phyloP scores from a whole-genome alignment of 495 filamentous ascomycete species.

The Delitschia confertaspora region DNA sequence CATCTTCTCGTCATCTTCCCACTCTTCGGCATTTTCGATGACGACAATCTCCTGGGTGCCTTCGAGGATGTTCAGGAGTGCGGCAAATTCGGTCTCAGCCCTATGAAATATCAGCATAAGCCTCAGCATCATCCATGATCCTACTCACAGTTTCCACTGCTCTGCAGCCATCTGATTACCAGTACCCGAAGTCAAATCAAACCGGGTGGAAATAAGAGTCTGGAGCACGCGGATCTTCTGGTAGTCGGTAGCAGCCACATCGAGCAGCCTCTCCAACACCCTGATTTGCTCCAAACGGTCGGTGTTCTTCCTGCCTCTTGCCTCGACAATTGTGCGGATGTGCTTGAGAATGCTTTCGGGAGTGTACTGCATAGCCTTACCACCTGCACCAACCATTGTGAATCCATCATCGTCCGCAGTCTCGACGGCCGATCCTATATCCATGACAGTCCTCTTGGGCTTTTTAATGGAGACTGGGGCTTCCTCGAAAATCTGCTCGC shows the following conservation, averaged over 20 bases:
- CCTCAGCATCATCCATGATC: background rate
- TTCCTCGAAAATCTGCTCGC: slow-evolving; percentile 67
- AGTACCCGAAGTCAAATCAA: slow-evolving; percentile 78
- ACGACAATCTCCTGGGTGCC: slow-evolving; percentile 68
- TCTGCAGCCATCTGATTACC: slow-evolving; percentile 86
- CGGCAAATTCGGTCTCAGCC: slow-evolving; percentile 74
- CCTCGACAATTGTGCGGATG: slow-evolving; percentile 84
- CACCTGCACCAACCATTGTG: slow-evolving; percentile 73
- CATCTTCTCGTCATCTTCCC: slow-evolving; percentile 96
- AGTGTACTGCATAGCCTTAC: slow-evolving; percentile 78
- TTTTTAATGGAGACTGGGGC: slow-evolving; percentile 42
- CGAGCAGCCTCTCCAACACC: slow-evolving; percentile 91
- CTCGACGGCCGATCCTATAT: slow-evolving; percentile 37
- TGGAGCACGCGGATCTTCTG: slow-evolving; percentile 89
- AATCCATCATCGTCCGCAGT: slow-evolving; percentile 69
- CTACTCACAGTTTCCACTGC: slow-evolving; percentile 75
- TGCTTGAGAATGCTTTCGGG: slow-evolving; percentile 98
- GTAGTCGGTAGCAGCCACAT: slow-evolving; percentile 82
- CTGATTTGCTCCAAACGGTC: slow-evolving; percentile 89
- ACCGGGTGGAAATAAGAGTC: slow-evolving; percentile 85
- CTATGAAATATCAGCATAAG: slow-evolving; percentile 21
- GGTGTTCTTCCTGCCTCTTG: slow-evolving; percentile 96
- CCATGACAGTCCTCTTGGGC: slow-evolving; percentile 33
- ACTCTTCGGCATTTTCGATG: slow-evolving; percentile 87
- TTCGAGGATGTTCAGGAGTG: slow-evolving; percentile 72